phyloP scores from a whole-genome alignment of 2,329 filamentous ascomycete species.

The Pseudocercospora cruenta region DNA sequence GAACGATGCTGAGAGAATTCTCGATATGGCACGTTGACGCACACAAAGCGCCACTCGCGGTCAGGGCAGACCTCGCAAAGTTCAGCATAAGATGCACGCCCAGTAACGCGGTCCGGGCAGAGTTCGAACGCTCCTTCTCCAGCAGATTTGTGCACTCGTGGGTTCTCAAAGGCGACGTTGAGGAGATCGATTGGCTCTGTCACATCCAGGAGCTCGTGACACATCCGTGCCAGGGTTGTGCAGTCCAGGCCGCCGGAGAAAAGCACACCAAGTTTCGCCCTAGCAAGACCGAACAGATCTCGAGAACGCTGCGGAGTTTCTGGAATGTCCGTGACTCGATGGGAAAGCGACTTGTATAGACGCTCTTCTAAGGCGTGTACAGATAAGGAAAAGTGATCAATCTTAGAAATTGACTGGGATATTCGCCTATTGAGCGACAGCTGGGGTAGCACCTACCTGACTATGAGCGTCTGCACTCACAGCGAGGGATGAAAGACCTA shows the following conservation, averaged over 20 bases:
- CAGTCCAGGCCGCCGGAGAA: constrained; percentile 97
- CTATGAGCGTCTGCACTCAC: constrained; percentile 34
- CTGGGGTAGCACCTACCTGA: constrained; percentile 40
- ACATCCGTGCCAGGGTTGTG: constrained; percentile 78
- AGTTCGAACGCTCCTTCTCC: constrained; percentile 65
- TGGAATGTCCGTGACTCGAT: constrained; percentile 64
- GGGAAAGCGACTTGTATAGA: constrained; percentile 33
- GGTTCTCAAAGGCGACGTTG: constrained; percentile 97
- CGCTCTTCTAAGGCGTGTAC: constrained; percentile 30
- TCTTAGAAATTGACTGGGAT: constrained; percentile 4
- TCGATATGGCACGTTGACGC: constrained; percentile 79
- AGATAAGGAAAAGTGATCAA: constrained; percentile 29
- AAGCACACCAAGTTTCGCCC: constrained; percentile 70
- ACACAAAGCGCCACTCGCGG: constrained; percentile 80
- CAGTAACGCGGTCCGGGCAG: constrained; percentile 89
- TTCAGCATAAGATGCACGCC: constrained; percentile 77
- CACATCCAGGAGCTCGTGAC: constrained; percentile 72
- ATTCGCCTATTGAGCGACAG: constrained; percentile 34
- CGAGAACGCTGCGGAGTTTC: constrained; percentile 31
- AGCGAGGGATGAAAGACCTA: constrained; percentile 26
- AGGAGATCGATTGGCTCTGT: constrained; percentile 79
- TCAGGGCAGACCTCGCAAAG: constrained; percentile 68
- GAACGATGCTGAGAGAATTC: constrained; percentile 71
- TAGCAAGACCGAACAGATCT: constrained; percentile 10
- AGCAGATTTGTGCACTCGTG: constrained; percentile 59